phyloP scores from a whole-genome alignment of 805 yeast species.

The Ogataea methanolica region DNA sequence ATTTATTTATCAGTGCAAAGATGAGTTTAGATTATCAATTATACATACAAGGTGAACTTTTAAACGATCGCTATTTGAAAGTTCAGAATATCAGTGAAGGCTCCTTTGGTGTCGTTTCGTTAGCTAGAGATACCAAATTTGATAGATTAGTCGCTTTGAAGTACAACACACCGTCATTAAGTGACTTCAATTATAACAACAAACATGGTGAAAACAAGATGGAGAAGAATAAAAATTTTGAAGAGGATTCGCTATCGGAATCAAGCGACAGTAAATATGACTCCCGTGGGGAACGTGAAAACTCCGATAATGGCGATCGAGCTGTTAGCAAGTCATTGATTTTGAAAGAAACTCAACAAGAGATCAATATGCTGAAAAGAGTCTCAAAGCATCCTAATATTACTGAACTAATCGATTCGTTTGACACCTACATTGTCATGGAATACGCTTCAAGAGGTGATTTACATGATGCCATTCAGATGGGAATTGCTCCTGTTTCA shows the following conservation, averaged over 20 bases:
- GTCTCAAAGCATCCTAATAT: conserved; percentile 53
- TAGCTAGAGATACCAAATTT: conserved; percentile 65
- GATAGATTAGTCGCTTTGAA: conserved; percentile 74
- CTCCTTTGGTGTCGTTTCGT: conserved; percentile 85
- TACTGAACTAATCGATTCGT: conserved; percentile 41
- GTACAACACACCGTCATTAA: conserved; percentile 62
- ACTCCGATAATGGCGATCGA: conserved; percentile 6
- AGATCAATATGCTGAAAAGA: conserved; percentile 58
- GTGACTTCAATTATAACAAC: conserved; percentile 30
- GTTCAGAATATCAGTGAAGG: conserved; percentile 83
- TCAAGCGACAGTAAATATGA: conserved; percentile 3
- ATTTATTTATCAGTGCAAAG: not conserved
- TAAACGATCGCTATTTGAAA: conserved; percentile 61
- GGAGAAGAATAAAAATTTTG: conserved; percentile 3
- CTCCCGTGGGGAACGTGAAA: conserved; percentile 7
- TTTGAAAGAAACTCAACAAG: conserved; percentile 61
- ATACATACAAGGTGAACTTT: conserved; percentile 36
- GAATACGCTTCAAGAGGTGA: conserved; percentile 90
- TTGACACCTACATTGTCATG: conserved; percentile 51
- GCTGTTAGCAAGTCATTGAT: conserved; percentile 30
- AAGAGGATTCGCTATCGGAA: not conserved
- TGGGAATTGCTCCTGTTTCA: conserved; percentile 55
- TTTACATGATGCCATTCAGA: conserved; percentile 71
- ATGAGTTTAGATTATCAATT: conserved; percentile 27
- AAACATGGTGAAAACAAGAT: conserved; percentile 11